Evolutionary conservation across 2,329 filamentous ascomycete genomes (phyloP).

Genomic region (Ascochyta viciae-villosae): DNA sequence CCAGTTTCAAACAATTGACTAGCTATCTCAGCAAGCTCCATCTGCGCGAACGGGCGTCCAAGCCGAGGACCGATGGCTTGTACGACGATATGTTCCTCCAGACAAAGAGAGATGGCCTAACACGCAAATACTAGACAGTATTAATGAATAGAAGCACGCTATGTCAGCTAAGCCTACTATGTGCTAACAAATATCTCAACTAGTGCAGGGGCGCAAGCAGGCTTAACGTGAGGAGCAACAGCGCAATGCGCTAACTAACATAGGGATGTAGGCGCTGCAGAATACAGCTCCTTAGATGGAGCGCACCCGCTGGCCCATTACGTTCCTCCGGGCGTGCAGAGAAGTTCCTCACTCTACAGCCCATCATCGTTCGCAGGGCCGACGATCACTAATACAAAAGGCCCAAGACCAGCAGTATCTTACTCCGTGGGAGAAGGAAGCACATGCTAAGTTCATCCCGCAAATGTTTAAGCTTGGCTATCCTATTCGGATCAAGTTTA

Average conservation of each 20-base stretch:
- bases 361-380: too few relatives aligned
- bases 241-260: constrained; percentile 2
- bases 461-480: too few relatives aligned
- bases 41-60: constrained; percentile 2
- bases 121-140: constrained; percentile 6
- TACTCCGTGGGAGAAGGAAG: too few relatives aligned
- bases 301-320: constrained; percentile 6
- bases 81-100: background rate
- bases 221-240: constrained; percentile 1
- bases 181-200: constrained; percentile 3
- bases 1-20: constrained; percentile 6
- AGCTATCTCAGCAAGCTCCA: constrained; percentile 3
- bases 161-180: constrained; percentile 1
- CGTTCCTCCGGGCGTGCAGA: too few relatives aligned
- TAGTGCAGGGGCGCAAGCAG: constrained; percentile 5
- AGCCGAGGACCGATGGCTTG: constrained; percentile 3
- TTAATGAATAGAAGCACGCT: constrained; percentile 5
- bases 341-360: too few relatives aligned
- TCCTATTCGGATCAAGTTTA: too few relatives aligned
- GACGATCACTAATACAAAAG: too few relatives aligned
- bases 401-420: too few relatives aligned
- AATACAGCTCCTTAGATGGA: constrained; percentile 5
- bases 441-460: too few relatives aligned
- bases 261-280: constrained; percentile 7
- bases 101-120: background rate